Percentiles rank a stretch among this genome's conserved stretches.
Conservation (phyloP, 345 rosid species). For the Sisymbrium altissimum region DNA sequence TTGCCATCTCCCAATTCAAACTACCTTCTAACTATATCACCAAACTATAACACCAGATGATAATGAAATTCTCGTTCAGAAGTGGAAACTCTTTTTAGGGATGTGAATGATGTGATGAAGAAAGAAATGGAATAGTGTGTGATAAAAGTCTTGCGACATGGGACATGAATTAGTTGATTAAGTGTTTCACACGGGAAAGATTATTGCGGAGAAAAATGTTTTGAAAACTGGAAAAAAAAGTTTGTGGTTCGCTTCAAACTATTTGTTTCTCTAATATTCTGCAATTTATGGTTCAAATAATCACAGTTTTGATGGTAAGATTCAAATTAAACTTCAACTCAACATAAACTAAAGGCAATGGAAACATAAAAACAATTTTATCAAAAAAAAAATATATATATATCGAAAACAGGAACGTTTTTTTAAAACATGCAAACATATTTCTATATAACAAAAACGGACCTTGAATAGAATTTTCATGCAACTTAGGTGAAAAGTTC, state of each 20-base stretch:
- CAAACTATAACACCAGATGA: conserved; percentile 24
- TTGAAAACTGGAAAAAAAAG: not conserved
- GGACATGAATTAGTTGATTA: conserved; percentile 12
- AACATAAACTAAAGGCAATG: no score
- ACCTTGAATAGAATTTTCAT: no score
- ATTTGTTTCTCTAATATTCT: no score
- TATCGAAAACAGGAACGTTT: no score
- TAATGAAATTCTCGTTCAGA: conserved; percentile 10
- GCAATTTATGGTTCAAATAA: not conserved
- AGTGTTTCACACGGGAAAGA: not conserved
- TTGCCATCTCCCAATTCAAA: conserved; percentile 9
- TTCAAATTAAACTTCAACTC: not conserved
- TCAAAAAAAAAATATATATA: no score
- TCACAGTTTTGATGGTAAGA: not conserved
- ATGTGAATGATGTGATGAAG: conserved; percentile 17
- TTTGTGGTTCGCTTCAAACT: no score
- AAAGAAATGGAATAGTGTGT: conserved; percentile 3
- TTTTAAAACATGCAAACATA: no score
- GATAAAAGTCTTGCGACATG: not conserved
- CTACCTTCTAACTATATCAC: conserved; percentile 22
- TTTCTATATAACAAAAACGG: no score
- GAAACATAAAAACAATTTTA: no score
- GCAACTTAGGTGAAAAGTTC: no score
- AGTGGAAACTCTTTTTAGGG: conserved; percentile 9
- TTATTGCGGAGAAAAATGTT: not conserved